Conservation (phyloP, 371 early-diverging fungal species). For the Mortierella sp. region DNA sequence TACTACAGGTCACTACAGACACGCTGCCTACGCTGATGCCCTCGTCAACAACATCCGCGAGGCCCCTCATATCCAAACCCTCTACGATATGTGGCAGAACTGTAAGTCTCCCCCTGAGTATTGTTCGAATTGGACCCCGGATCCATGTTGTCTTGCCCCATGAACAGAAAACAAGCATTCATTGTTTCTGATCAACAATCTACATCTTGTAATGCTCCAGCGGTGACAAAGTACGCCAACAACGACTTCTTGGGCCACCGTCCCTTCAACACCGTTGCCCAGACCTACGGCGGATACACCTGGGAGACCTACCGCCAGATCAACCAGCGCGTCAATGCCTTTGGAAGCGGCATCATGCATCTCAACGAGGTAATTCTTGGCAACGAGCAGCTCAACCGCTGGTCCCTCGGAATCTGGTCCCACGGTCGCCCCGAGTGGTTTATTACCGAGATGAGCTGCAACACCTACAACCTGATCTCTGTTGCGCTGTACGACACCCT, state of each 20-base stretch:
- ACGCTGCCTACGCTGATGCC: slow-evolving; percentile 32
- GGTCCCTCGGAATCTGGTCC: slow-evolving; percentile 80
- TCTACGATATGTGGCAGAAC: slow-evolving; percentile 57
- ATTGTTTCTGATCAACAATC: not conserved
- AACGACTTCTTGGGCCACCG: slow-evolving; percentile 67
- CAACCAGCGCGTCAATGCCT: slow-evolving; percentile 66
- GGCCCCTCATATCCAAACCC: slow-evolving; percentile 54
- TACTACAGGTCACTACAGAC: slow-evolving; percentile 47
- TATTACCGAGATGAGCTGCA: slow-evolving; percentile 75
- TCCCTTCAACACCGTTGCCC: slow-evolving; percentile 61
- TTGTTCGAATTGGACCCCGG: not conserved
- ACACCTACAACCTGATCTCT: slow-evolving; percentile 66
- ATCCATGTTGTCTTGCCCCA: not conserved
- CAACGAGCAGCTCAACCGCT: slow-evolving; percentile 53
- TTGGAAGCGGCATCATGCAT: slow-evolving; percentile 72
- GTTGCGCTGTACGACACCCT: slow-evolving; percentile 93
- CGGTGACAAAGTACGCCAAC: slow-evolving; percentile 49
- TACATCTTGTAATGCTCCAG: slow-evolving; percentile 1
- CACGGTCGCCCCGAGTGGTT: slow-evolving; percentile 91
- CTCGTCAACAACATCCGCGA: slow-evolving; percentile 44
- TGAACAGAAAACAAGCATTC: not conserved
- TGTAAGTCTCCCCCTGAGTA: slow-evolving; percentile 23
- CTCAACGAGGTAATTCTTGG: slow-evolving; percentile 58
- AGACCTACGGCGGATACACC: slow-evolving; percentile 67
- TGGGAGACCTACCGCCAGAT: slow-evolving; percentile 76